Evolutionary conservation across 2,329 filamentous ascomycete species (phyloP).

Genomic region (Fusarium domesticum): DNA sequence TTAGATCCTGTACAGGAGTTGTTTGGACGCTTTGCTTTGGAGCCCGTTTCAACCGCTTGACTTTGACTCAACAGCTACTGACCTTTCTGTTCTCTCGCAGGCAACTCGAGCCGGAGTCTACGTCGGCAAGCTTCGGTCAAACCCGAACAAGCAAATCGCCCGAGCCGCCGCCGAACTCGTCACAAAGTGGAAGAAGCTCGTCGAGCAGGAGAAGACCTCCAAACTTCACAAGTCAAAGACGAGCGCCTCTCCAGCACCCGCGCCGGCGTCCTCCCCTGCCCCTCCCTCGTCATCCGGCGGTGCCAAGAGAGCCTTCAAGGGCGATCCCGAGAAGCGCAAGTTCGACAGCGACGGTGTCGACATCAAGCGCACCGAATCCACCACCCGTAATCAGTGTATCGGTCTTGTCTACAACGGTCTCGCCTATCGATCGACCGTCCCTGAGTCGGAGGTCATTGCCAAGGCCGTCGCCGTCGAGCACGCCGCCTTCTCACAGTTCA

Average conservation of each 20-base stretch:
- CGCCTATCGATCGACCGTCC: slow-evolving; percentile 65
- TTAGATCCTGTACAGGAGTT: neutral
- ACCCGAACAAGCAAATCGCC: slow-evolving; percentile 77
- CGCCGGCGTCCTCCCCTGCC: slow-evolving; percentile 55
- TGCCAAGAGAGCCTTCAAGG: slow-evolving; percentile 51
- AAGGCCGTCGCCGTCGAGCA: slow-evolving; percentile 79
- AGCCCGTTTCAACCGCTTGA: neutral
- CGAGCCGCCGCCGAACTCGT: slow-evolving; percentile 79
- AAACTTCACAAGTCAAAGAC: slow-evolving; percentile 44
- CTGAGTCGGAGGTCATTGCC: slow-evolving; percentile 67
- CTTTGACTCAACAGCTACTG: slow-evolving; percentile 12
- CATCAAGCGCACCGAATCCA: slow-evolving; percentile 69
- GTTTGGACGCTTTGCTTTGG: too few relatives aligned
- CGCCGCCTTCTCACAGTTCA: slow-evolving; percentile 68
- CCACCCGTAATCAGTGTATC: slow-evolving; percentile 77
- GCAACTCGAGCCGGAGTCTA: slow-evolving; percentile 87
- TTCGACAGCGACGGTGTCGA: slow-evolving; percentile 80
- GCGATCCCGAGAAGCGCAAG: slow-evolving; percentile 74
- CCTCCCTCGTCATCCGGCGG: slow-evolving; percentile 40
- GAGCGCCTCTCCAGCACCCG: slow-evolving; percentile 48
- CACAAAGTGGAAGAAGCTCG: slow-evolving; percentile 78
- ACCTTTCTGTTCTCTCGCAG: slow-evolving; percentile 41
- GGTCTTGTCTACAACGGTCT: slow-evolving; percentile 93
- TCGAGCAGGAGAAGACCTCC: slow-evolving; percentile 61
- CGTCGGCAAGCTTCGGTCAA: slow-evolving; percentile 75